A percentile compares a stretch with the other conserved stretches of the same genome.
Conservation (phyloP, 257 asterid genomes). For the Linaria vulgaris region DNA sequence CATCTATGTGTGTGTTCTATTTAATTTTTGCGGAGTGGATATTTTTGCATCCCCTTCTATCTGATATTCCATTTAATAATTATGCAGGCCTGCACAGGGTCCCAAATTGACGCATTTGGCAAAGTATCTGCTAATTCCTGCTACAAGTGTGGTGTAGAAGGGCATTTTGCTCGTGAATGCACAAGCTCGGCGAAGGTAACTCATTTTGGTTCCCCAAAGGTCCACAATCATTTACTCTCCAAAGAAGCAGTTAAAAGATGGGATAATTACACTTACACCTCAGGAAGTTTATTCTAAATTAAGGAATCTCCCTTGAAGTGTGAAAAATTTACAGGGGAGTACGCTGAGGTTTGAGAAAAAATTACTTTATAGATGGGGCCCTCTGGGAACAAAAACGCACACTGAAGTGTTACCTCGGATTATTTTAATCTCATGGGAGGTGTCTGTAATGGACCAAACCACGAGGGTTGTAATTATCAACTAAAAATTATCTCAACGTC, state of each 20-base stretch:
- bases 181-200: conserved; percentile 47
- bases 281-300: too few species aligned
- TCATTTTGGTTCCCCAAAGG: neutral
- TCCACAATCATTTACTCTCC: neutral
- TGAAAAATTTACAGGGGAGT: too few species aligned
- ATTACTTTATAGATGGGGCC: too few species aligned
- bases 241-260: neutral
- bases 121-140: conserved; percentile 35
- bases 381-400: too few species aligned
- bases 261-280: too few species aligned
- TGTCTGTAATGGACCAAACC: too few species aligned
- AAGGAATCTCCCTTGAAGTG: too few species aligned
- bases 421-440: neutral
- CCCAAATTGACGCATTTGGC: conserved; percentile 33
- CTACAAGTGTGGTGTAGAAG: conserved; percentile 57
- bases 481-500: too few species aligned
- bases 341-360: too few species aligned
- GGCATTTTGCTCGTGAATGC: conserved; percentile 98
- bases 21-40: neutral
- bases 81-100: conserved; percentile 61
- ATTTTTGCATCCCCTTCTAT: neutral
- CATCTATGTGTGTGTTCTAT: neutral
- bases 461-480: too few species aligned
- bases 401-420: too few species aligned
- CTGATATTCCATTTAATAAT: conserved; percentile 10